phyloP scores from a whole-genome alignment of 2,329 filamentous ascomycete species.

The Byssochlamys sp. region DNA sequence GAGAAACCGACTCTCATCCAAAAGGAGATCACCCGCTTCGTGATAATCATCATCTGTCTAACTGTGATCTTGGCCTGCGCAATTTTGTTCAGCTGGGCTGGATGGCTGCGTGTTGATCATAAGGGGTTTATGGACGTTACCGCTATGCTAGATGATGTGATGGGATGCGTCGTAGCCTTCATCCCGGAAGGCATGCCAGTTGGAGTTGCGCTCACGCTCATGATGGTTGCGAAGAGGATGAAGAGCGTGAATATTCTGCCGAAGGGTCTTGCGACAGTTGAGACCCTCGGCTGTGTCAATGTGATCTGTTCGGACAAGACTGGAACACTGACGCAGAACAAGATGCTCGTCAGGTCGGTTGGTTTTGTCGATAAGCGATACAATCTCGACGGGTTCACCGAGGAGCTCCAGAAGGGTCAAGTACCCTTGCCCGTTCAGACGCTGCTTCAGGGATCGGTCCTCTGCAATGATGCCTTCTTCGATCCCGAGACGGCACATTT shows the following conservation, averaged over 20 bases:
- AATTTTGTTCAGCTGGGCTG: conserved; percentile 48
- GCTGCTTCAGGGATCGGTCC: conserved; percentile 51
- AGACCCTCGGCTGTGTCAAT: conserved; percentile 65
- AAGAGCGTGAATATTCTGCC: conserved; percentile 65
- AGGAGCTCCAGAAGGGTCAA: conserved; percentile 24
- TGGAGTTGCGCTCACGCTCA: conserved; percentile 60
- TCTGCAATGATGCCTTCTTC: conserved; percentile 69
- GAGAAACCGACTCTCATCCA: conserved; percentile 60
- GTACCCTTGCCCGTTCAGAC: conserved; percentile 42
- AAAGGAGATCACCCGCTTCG: conserved; percentile 63
- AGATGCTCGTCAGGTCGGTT: conserved; percentile 63
- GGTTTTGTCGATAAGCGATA: conserved; percentile 47
- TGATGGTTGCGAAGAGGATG: conserved; percentile 69
- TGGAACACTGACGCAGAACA: conserved; percentile 52
- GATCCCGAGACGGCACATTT: conserved; percentile 54
- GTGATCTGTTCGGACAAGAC: conserved; percentile 73
- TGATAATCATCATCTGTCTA: conserved; percentile 58
- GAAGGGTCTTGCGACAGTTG: conserved; percentile 70
- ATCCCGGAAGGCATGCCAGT: conserved; percentile 70
- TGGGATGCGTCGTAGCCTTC: conserved; percentile 64
- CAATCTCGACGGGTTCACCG: conserved; percentile 41
- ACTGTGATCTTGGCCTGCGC: conserved; percentile 54
- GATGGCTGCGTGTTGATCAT: conserved; percentile 57
- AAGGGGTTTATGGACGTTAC: conserved; percentile 63
- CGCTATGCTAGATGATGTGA: conserved; percentile 61